Evolutionary conservation across 305 asterid genomes (phyloP), one percentile per base, ranked within the genome.

Genomic region (Ilex paraguariensis): DNA sequence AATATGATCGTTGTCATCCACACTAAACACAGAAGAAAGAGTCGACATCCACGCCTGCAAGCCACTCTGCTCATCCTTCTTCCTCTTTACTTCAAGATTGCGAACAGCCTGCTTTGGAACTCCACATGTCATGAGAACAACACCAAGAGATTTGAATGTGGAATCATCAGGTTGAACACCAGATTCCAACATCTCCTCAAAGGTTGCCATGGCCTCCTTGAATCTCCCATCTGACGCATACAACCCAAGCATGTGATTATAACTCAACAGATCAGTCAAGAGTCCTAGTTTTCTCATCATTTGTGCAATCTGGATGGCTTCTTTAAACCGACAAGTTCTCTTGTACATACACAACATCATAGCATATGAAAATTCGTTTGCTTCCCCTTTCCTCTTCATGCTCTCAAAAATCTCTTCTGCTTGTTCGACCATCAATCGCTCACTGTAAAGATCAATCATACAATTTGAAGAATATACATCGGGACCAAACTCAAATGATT

Each of bases 301-400:
- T 58, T 66, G 66, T 12, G 92, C 93, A 69, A 86, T 79, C 73
- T 71, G 62, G 73, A 72, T 70, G 4, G 95, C 99, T 60, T 90
- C 96, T 45, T 60, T 56, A 52, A 90, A 86, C 65, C 82, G 79
- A 39, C 92, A 88, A 52, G 84, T 90, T 82, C 85, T 86, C 77
- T 76, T 87, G 75, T 93, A 87, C 99, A 93, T 86, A 60, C 96
- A 86, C 67, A 93, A 32, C 97, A 87, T 93, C 99, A 90, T 90
- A 46, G 99, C 96, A 70, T 90, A 84, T 33, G 99, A 73, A 65
- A 93, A 93, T 67, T 93, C 99, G 55, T 87, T 87, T 3, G 97
- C 96, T 11, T 59, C 64, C 17, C 90, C 87, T 21, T 74, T 74
- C 48, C 57, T 66, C 77, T 65, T 86, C 85, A 93, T 64, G 33